A percentile compares a stretch with the other conserved stretches of the same genome.
These are phyloP conservation scores for Aleurites moluccanus DNA, from an alignment of 441 rosid species.

Conservation along the genomic window DNA sequence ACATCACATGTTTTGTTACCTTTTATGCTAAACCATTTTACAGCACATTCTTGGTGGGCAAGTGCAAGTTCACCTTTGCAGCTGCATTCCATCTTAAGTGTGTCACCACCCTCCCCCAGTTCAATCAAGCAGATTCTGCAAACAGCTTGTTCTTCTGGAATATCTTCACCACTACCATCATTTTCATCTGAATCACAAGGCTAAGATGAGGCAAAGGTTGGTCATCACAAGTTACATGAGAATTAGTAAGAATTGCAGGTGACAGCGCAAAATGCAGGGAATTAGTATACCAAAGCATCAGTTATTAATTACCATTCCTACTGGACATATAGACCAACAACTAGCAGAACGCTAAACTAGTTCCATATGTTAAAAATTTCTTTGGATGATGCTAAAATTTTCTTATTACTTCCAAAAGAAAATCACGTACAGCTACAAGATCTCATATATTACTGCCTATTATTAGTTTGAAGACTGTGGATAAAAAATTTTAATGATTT, in stretches of 20 bases:
- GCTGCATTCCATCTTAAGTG: conserved; percentile 83
- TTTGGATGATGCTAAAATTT: background rate
- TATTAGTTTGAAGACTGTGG: background rate
- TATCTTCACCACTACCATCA: conserved; percentile 52
- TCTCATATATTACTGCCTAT: background rate
- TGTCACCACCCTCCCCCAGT: conserved; percentile 65
- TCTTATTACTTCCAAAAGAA: background rate
- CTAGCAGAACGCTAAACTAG: background rate
- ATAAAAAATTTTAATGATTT: background rate
- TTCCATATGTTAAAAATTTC: background rate
- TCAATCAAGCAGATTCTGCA: conserved; percentile 72
- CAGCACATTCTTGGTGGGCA: conserved; percentile 73
- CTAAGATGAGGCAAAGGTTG: conserved; percentile 63
- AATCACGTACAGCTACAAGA: background rate
- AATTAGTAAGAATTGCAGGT: conserved; percentile 11
- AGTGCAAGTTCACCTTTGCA: conserved; percentile 81
- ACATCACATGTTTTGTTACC: conserved; percentile 83
- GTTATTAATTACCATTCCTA: background rate
- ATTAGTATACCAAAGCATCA: background rate
- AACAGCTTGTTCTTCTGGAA: conserved; percentile 73
- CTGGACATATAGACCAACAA: background rate
- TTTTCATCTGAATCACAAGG: conserved; percentile 61
- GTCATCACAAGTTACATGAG: conserved; percentile 37
- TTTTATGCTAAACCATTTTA: conserved; percentile 84
- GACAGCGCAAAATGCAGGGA: conserved; percentile 13